Conservation (phyloP, 2,329 filamentous ascomycete genomes). For the Neurospora sp. region DNA sequence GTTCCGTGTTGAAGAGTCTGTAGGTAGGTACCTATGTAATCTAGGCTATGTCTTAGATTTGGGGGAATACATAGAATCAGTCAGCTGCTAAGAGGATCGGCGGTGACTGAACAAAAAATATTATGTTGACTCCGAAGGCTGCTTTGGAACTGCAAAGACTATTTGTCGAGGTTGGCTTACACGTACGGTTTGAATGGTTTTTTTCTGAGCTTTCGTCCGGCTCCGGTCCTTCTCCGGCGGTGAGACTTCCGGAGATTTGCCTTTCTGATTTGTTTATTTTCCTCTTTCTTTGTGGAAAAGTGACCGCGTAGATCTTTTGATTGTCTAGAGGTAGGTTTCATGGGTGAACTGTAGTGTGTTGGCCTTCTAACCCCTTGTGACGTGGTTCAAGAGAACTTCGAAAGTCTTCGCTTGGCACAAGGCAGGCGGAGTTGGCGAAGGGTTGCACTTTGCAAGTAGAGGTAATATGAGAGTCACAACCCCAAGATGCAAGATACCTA, state of each 20-base stretch:
- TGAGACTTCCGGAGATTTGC: not conserved
- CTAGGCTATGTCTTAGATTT: too few relatives aligned
- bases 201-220: not conserved
- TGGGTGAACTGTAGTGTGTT: not conserved
- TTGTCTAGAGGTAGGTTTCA: too few relatives aligned
- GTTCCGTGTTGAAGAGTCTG: too few relatives aligned
- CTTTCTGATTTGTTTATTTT: too few relatives aligned
- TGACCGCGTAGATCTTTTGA: too few relatives aligned
- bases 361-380: not conserved
- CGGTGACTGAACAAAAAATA: not conserved
- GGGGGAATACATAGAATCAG: too few relatives aligned
- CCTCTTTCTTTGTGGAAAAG: too few relatives aligned
- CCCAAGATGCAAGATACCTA: not conserved
- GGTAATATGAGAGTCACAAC: not conserved
- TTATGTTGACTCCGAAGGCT: not conserved
- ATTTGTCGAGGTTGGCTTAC: not conserved
- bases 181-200: not conserved
- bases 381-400: not conserved
- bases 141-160: not conserved
- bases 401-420: not conserved
- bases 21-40: too few relatives aligned
- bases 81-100: too few relatives aligned
- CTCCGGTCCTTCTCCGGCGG: not conserved
- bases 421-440: not conserved
- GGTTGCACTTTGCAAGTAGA: not conserved